These are phyloP conservation scores for Papiliotrema flavescens DNA, from an alignment of 1,284 basidiomycete species.

Conservation along the genomic window DNA sequence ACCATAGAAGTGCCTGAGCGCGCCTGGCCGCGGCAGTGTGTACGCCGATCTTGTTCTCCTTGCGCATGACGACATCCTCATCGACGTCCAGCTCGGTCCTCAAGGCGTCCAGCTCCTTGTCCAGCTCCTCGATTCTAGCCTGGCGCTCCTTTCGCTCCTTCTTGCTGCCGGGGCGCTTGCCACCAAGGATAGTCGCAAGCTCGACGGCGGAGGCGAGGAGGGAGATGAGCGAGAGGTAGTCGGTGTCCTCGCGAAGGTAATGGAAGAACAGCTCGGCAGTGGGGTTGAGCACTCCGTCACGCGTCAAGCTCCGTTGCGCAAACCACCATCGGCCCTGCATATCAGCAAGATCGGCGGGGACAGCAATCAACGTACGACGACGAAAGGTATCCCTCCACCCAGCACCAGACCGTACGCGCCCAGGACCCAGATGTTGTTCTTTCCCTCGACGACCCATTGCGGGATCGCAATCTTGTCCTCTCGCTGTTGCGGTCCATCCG, in stretches of 20 bases:
- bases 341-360: background rate
- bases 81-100: slow-evolving; percentile 49
- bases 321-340: slow-evolving; percentile 95
- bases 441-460: slow-evolving; percentile 85
- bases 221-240: slow-evolving; percentile 68
- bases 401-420: slow-evolving; percentile 82
- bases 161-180: slow-evolving; percentile 36
- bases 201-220: slow-evolving; percentile 71
- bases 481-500: slow-evolving; percentile 92
- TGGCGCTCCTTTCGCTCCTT: slow-evolving; percentile 49
- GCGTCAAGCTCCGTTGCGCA: slow-evolving; percentile 81
- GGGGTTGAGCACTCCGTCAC: slow-evolving; percentile 80
- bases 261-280: slow-evolving; percentile 92
- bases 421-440: slow-evolving; percentile 89
- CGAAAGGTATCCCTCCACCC: slow-evolving; percentile 76
- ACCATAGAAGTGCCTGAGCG: slow-evolving; percentile 74
- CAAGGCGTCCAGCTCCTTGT: slow-evolving; percentile 56
- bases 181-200: slow-evolving; percentile 49
- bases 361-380: slow-evolving; percentile 62
- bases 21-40: slow-evolving; percentile 48
- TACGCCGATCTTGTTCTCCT: slow-evolving; percentile 27
- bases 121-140: slow-evolving; percentile 57
- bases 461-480: slow-evolving; percentile 96
- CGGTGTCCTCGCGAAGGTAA: slow-evolving; percentile 72
- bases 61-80: slow-evolving; percentile 30